Percentiles rank a stretch among this genome's conserved stretches.
Conservation (phyloP, 1,284 basidiomycete species). For the Apiotrichum mycotoxinovorans region DNA sequence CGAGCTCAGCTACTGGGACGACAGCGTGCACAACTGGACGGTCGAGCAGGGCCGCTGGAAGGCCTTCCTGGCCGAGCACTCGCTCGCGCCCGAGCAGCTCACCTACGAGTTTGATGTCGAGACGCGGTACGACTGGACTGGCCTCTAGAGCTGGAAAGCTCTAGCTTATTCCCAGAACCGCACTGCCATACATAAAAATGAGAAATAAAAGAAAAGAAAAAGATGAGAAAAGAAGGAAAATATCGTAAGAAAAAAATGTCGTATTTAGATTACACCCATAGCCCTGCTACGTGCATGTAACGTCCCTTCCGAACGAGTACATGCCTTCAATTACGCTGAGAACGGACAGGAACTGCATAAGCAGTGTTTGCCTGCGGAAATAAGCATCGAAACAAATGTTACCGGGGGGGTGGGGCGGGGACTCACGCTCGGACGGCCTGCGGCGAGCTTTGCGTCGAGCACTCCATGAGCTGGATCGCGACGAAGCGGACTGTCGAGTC, state of each 20-base stretch:
- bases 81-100: background rate
- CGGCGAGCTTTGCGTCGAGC: slow-evolving; percentile 21
- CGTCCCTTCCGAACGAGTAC: slow-evolving; percentile 36
- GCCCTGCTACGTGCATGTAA: slow-evolving; percentile 10
- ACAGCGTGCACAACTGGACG: background rate
- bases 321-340: slow-evolving; percentile 43
- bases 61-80: background rate
- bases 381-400: background rate
- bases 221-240: too few relatives aligned
- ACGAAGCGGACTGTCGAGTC: slow-evolving; percentile 44
- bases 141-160: background rate
- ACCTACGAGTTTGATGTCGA: background rate
- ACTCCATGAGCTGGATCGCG: slow-evolving; percentile 43
- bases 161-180: too few relatives aligned
- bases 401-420: too few relatives aligned
- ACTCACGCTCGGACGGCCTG: slow-evolving; percentile 37
- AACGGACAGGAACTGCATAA: slow-evolving; percentile 43
- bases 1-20: slow-evolving; percentile 11
- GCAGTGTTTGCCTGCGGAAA: slow-evolving; percentile 31
- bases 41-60: slow-evolving; percentile 4
- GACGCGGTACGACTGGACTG: background rate
- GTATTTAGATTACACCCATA: too few relatives aligned
- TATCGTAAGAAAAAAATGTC: too few relatives aligned
- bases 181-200: too few relatives aligned
- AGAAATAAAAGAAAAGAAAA: too few relatives aligned